A percentile compares a stretch with the other conserved stretches of the same genome.
These are phyloP conservation scores for Penicillium lagena DNA, from an alignment of 495 filamentous ascomycete genomes.

Conservation along the genomic window DNA sequence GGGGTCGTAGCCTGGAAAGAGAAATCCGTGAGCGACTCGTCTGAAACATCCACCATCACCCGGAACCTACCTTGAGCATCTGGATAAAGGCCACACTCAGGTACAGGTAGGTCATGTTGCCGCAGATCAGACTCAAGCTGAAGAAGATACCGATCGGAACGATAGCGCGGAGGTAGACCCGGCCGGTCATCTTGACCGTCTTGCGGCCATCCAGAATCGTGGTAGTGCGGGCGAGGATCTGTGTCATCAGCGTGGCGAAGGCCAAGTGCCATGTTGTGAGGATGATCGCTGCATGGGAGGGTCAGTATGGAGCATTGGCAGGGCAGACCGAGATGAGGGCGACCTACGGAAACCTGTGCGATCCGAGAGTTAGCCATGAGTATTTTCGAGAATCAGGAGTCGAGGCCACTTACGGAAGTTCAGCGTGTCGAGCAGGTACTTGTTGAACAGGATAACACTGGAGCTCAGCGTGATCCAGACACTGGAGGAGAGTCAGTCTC, in stretches of 20 bases:
- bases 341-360: slow-evolving; percentile 37
- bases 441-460: slow-evolving; percentile 96
- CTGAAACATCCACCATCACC: not conserved
- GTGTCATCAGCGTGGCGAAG: slow-evolving; percentile 87
- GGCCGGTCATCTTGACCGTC: slow-evolving; percentile 88
- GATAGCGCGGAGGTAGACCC: slow-evolving; percentile 83
- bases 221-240: slow-evolving; percentile 80
- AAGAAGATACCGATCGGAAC: slow-evolving; percentile 92
- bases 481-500: slow-evolving; percentile 41
- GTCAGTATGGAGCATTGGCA: slow-evolving; percentile 10
- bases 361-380: not conserved
- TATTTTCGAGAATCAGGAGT: not conserved
- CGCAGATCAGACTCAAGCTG: slow-evolving; percentile 88
- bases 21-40: not conserved
- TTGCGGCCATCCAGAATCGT: slow-evolving; percentile 82
- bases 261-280: slow-evolving; percentile 90
- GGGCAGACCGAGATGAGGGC: not conserved
- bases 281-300: slow-evolving; percentile 45
- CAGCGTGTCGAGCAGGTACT: slow-evolving; percentile 83
- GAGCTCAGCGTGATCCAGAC: slow-evolving; percentile 90
- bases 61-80: slow-evolving; percentile 77
- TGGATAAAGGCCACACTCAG: slow-evolving; percentile 93
- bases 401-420: slow-evolving; percentile 67
- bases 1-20: slow-evolving; percentile 71
- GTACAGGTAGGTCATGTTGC: slow-evolving; percentile 89